Percentiles rank a stretch among this genome's conserved stretches.
phyloP scores from a whole-genome alignment of 345 rosid species.

The Citrus glauca region DNA sequence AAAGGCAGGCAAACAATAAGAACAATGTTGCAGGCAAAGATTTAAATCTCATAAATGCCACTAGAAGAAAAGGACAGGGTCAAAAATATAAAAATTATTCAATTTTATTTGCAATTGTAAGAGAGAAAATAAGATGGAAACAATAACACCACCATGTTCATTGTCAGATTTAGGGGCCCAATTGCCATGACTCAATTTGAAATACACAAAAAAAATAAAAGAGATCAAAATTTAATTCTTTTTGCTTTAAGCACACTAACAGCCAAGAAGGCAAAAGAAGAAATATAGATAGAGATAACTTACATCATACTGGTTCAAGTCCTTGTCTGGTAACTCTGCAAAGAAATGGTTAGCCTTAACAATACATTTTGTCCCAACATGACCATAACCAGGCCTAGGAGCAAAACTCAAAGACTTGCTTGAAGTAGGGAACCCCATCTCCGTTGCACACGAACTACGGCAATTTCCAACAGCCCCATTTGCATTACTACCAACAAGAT shows the following conservation, averaged over 20 bases:
- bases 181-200: slow-evolving; percentile 17
- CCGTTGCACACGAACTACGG: slow-evolving; percentile 28
- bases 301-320: slow-evolving; percentile 96
- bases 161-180: slow-evolving; percentile 43
- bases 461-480: slow-evolving; percentile 31
- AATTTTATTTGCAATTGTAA: slow-evolving; percentile 33
- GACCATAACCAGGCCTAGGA: slow-evolving; percentile 85
- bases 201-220: not conserved
- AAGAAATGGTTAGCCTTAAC: slow-evolving; percentile 99
- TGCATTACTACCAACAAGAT: slow-evolving; percentile 23
- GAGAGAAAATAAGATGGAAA: slow-evolving; percentile 23
- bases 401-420: slow-evolving; percentile 77
- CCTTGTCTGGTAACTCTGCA: slow-evolving; percentile 84
- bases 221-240: not conserved
- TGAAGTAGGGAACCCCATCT: slow-evolving; percentile 58
- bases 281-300: slow-evolving; percentile 14
- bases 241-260: slow-evolving; percentile 7
- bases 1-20: slow-evolving; percentile 38
- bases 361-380: slow-evolving; percentile 83
- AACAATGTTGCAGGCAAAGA: slow-evolving; percentile 34
- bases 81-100: slow-evolving; percentile 25
- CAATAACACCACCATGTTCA: slow-evolving; percentile 18
- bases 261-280: not conserved
- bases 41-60: slow-evolving; percentile 30
- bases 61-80: slow-evolving; percentile 16